Evolutionary conservation across 768 basidiomycete genomes (phyloP).

Genomic region (Baorangia bicolor): DNA sequence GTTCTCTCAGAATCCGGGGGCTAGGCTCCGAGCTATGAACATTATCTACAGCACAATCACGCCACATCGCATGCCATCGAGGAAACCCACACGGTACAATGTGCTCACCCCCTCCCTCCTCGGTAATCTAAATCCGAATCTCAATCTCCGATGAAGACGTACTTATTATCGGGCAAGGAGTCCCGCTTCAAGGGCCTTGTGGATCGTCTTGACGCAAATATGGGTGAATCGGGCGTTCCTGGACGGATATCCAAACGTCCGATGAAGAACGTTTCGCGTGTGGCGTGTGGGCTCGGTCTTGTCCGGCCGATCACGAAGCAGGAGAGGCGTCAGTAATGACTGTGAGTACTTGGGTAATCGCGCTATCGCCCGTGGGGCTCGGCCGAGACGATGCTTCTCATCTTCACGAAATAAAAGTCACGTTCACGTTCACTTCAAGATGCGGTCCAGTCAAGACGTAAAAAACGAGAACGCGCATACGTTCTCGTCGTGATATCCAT

Average conservation of each 20-base stretch:
- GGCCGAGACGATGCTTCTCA: background rate
- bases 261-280: no score
- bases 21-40: no score
- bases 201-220: background rate
- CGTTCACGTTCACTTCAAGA: background rate
- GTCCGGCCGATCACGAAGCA: background rate
- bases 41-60: background rate
- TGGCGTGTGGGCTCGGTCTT: no score
- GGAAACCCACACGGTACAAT: no score
- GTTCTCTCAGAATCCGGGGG: no score
- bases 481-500: background rate
- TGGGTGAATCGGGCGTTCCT: no score
- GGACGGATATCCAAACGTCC: background rate
- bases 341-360: background rate
- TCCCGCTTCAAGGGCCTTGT: no score
- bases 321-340: no score
- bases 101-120: no score
- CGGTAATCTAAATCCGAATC: no score
- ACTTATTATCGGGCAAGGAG: no score
- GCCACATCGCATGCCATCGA: background rate
- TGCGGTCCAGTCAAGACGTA: background rate
- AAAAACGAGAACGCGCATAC: background rate
- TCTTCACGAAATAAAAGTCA: background rate
- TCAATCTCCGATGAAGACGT: no score
- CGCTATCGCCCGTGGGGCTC: slow-evolving; percentile 2